A percentile compares a stretch with the other conserved stretches of the same genome.
Evolutionary conservation across 345 rosid genomes (phyloP).

Genomic region (Eutrema japonicum): DNA sequence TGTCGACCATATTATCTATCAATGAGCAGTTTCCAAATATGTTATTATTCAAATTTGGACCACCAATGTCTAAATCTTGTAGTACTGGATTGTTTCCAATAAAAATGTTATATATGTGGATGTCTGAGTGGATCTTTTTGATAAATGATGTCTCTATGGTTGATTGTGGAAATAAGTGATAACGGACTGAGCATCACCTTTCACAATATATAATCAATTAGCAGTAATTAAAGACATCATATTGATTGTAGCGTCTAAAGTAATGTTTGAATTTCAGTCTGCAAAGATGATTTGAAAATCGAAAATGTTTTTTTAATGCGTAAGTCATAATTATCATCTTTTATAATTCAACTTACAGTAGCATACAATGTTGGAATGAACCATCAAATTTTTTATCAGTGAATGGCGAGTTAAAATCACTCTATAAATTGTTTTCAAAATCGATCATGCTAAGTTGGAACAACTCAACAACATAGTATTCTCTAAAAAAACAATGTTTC

Average conservation of each 20-base stretch:
- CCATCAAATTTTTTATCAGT: neutral
- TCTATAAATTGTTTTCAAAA: neutral
- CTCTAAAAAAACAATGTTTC: neutral
- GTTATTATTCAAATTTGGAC: conserved; percentile 42
- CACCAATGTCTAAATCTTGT: conserved; percentile 36
- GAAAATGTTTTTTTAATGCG: neutral
- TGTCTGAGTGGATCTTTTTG: neutral
- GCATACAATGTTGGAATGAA: conserved; percentile 2
- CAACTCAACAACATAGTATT: neutral
- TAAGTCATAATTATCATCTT: conserved; percentile 18
- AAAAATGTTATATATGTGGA: conserved; percentile 10
- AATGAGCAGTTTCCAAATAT: conserved; percentile 27
- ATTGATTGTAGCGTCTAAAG: conserved; percentile 26
- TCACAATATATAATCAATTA: neutral
- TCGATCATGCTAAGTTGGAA: neutral
- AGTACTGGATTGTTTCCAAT: conserved; percentile 19
- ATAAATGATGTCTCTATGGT: conserved; percentile 28
- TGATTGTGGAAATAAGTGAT: conserved; percentile 31
- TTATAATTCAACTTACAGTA: conserved; percentile 16
- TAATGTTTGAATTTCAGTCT: conserved; percentile 17
- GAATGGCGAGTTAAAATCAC: neutral
- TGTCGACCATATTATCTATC: conserved; percentile 20
- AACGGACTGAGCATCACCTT: conserved; percentile 33
- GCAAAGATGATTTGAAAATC: conserved; percentile 15
- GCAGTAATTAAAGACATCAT: conserved; percentile 2